Percentiles rank a stretch among this genome's conserved stretches.
Conservation (phyloP, 2,329 filamentous ascomycete species). For the Fusarium verticillioides region DNA sequence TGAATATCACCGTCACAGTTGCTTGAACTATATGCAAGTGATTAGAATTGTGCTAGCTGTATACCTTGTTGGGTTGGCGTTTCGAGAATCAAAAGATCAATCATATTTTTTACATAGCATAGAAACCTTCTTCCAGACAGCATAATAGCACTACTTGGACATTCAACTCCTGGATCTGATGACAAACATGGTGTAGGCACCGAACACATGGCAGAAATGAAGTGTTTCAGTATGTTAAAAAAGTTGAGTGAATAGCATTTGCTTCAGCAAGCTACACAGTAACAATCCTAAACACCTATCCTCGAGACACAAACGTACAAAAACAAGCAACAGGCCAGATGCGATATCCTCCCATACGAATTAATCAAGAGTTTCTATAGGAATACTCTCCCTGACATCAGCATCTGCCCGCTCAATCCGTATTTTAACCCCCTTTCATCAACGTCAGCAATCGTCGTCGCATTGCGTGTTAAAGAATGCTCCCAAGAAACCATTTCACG, state of each 20-base stretch:
- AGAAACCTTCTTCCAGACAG: background rate
- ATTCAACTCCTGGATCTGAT: background rate
- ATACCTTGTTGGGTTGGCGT: slow-evolving; percentile 43
- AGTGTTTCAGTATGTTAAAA: slow-evolving; percentile 34
- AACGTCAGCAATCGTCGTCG: slow-evolving; percentile 41
- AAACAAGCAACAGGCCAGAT: slow-evolving; percentile 38
- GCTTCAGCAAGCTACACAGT: slow-evolving; percentile 39
- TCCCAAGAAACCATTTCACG: slow-evolving; percentile 41
- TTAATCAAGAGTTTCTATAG: slow-evolving; percentile 35
- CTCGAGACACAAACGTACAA: slow-evolving; percentile 38
- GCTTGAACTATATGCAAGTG: background rate
- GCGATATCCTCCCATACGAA: slow-evolving; percentile 28
- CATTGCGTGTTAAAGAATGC: slow-evolving; percentile 44
- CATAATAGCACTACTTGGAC: background rate
- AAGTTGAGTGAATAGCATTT: slow-evolving; percentile 21
- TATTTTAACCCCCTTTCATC: slow-evolving; percentile 41
- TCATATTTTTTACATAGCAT: background rate
- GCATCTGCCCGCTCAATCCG: slow-evolving; percentile 32
- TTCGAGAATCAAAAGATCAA: slow-evolving; percentile 34
- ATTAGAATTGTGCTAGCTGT: slow-evolving; percentile 30
- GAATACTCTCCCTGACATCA: slow-evolving; percentile 15
- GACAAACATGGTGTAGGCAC: background rate
- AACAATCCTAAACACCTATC: slow-evolving; percentile 46
- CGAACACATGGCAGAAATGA: slow-evolving; percentile 25
- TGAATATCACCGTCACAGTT: background rate